These are phyloP conservation scores for Colletotrichum tropicale DNA, from an alignment of 2,329 filamentous ascomycete genomes.

Conservation along the genomic window DNA sequence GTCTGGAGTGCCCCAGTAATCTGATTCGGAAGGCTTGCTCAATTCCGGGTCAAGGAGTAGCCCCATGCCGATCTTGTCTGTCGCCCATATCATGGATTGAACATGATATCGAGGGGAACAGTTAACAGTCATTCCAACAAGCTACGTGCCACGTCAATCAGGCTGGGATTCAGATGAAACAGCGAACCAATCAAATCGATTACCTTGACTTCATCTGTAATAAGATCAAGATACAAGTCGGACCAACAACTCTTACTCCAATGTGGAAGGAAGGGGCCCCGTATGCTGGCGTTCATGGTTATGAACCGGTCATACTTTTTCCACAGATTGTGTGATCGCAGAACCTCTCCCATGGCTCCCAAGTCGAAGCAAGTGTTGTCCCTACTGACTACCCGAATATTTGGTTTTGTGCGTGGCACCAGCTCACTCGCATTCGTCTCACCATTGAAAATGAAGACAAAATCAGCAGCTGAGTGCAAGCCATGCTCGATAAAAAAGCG, in stretches of 20 bases:
- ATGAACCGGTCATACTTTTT: constrained; percentile 39
- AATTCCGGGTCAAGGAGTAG: constrained; percentile 33
- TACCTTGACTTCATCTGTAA: constrained; percentile 35
- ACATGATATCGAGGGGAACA: constrained; percentile 37
- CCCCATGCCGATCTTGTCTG: constrained; percentile 39
- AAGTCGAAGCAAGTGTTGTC: constrained; percentile 39
- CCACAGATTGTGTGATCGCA: constrained; percentile 32
- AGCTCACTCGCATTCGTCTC: constrained; percentile 24
- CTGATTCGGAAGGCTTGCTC: constrained; percentile 1
- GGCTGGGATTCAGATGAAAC: neutral
- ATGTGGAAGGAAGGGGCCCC: constrained; percentile 39
- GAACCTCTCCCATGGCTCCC: constrained; percentile 34
- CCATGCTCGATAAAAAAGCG: constrained; percentile 39
- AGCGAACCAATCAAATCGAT: neutral
- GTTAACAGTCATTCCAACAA: constrained; percentile 40
- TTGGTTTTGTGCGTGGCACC: constrained; percentile 30
- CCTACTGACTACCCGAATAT: constrained; percentile 33
- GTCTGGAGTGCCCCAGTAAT: constrained; percentile 25
- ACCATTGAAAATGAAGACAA: constrained; percentile 37
- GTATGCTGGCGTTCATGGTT: constrained; percentile 36
- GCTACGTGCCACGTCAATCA: constrained; percentile 23
- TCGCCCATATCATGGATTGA: constrained; percentile 41
- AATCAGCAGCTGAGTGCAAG: constrained; percentile 39
- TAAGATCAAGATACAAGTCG: constrained; percentile 31
- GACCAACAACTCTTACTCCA: constrained; percentile 39